Percentiles rank a stretch among this genome's conserved stretches.
Evolutionary conservation across 2,329 filamentous ascomycete genomes (phyloP).

Genomic region (Claviceps paspali): DNA sequence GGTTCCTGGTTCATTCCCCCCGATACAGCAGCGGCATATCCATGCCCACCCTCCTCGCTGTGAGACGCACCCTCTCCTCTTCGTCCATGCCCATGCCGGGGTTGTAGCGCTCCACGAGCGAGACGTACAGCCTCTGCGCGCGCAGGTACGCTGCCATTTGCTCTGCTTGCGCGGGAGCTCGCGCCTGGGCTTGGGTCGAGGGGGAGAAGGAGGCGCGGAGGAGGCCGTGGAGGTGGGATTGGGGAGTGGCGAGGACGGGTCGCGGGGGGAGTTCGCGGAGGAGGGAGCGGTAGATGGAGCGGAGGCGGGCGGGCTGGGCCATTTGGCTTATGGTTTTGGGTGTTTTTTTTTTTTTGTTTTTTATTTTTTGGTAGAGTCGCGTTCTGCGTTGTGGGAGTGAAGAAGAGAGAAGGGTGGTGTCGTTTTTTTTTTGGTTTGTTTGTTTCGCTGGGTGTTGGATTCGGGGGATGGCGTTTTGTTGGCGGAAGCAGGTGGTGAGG

Average conservation of each 20-base stretch:
- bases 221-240: constrained; percentile 34
- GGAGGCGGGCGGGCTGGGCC: constrained; percentile 30
- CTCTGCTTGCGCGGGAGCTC: constrained; percentile 31
- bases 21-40: constrained; percentile 56
- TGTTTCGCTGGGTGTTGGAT: too few relatives aligned
- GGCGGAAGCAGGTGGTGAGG: too few relatives aligned
- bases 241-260: constrained; percentile 35
- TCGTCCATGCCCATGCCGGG: constrained; percentile 77
- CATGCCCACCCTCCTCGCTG: constrained; percentile 80
- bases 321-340: neutral
- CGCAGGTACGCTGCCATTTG: constrained; percentile 69
- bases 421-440: too few relatives aligned
- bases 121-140: constrained; percentile 73
- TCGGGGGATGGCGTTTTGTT: too few relatives aligned
- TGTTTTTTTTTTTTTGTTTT: neutral
- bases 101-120: constrained; percentile 81
- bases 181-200: constrained; percentile 10
- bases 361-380: too few relatives aligned
- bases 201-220: constrained; percentile 16
- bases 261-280: constrained; percentile 78
- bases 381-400: too few relatives aligned
- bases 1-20: too few relatives aligned
- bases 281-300: constrained; percentile 73
- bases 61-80: constrained; percentile 70
- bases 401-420: too few relatives aligned